Evolutionary conservation across 2,329 filamentous ascomycete genomes (phyloP).

Genomic region (Aureobasidium pullulans): DNA sequence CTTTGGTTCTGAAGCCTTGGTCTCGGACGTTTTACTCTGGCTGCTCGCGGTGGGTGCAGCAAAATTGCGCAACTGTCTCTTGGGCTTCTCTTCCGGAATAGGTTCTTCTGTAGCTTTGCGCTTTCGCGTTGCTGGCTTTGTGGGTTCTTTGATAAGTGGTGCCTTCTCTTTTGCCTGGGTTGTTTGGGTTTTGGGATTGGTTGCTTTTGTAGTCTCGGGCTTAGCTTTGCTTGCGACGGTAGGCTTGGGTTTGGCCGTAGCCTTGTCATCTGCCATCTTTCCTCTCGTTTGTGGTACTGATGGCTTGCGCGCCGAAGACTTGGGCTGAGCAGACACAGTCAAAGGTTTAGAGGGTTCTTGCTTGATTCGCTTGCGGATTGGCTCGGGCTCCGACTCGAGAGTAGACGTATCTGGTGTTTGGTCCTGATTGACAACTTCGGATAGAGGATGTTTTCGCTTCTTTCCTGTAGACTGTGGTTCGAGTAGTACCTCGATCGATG

Average conservation of each 20-base stretch:
- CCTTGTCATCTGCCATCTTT: neutral
- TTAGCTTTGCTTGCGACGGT: neutral
- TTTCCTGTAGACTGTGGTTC: neutral
- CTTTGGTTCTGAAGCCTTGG: slow-evolving; percentile 3
- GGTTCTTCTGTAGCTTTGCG: slow-evolving; percentile 24
- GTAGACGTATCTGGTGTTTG: neutral
- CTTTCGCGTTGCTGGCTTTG: slow-evolving; percentile 19
- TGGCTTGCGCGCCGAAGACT: neutral
- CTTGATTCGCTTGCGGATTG: neutral
- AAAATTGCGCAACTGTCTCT: slow-evolving; percentile 25
- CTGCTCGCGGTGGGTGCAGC: slow-evolving; percentile 32
- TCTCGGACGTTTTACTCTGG: slow-evolving; percentile 20
- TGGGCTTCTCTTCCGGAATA: slow-evolving; percentile 21
- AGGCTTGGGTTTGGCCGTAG: neutral
- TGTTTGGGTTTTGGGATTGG: neutral
- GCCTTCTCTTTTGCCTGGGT: neutral
- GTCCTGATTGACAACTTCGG: neutral
- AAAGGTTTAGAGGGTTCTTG: neutral
- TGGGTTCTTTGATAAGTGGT: neutral
- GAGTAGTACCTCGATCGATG: neutral
- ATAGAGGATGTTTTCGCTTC: slow-evolving; percentile 9
- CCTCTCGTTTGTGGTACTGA: neutral
- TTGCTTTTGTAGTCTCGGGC: neutral
- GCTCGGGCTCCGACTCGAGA: neutral
- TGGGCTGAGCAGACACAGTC: neutral